phyloP scores from a whole-genome alignment of 2,329 filamentous ascomycete genomes.

The Atkinsonella texensis region DNA sequence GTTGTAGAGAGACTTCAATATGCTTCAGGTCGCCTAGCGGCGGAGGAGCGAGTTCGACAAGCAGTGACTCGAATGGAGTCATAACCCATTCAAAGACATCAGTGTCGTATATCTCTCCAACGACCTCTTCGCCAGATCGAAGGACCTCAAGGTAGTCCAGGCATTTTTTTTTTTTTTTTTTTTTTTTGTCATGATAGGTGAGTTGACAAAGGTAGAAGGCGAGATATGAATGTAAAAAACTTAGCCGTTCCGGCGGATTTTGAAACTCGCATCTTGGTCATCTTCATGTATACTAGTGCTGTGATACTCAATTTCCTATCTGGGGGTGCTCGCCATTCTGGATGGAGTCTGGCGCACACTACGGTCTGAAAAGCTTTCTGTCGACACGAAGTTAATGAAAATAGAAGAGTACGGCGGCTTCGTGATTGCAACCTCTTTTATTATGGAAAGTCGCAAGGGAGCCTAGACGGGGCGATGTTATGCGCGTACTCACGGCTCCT shows the following conservation, averaged over 20 bases:
- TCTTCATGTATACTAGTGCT: background rate
- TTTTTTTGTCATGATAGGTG: conserved; percentile 7
- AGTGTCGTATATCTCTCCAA: conserved; percentile 9
- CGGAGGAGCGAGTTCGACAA: conserved; percentile 10
- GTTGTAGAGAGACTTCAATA: conserved; percentile 8
- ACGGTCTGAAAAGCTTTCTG: no score
- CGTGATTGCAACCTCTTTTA: no score
- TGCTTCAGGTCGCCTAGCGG: conserved; percentile 2
- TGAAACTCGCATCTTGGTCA: conserved; percentile 3
- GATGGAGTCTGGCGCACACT: no score
- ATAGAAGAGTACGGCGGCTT: no score
- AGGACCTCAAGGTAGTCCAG: conserved; percentile 10
- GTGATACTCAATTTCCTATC: background rate
- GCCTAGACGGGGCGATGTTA: no score
- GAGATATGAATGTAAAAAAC: conserved; percentile 9
- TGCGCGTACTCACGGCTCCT: no score
- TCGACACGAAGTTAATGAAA: no score
- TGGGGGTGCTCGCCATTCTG: background rate
- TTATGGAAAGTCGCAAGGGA: no score
- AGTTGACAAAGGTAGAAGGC: conserved; percentile 9
- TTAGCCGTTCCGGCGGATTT: conserved; percentile 11
- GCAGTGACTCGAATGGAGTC: conserved; percentile 9
- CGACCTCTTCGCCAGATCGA: conserved; percentile 9
- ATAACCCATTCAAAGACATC: conserved; percentile 1
- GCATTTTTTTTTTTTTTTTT: conserved; percentile 8